Evolutionary conservation across 163 green algal genomes (phyloP).

Genomic region (Trebouxiophyceae sp.): DNA sequence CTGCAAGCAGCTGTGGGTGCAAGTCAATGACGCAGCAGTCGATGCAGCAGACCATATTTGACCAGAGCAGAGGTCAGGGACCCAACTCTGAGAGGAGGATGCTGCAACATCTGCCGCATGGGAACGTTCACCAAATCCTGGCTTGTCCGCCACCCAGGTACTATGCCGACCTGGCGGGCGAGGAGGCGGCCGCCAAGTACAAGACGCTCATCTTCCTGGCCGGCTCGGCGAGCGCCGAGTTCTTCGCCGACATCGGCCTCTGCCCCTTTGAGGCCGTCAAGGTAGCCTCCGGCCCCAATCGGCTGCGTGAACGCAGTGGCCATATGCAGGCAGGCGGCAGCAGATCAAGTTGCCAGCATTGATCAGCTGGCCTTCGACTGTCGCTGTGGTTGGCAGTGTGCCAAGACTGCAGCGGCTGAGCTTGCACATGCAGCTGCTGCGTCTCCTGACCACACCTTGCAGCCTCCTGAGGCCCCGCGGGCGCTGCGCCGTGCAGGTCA

Average conservation of each 20-base stretch:
- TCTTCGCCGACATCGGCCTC: conserved; percentile 97
- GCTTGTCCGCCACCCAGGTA: conserved; percentile 36
- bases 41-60: background rate
- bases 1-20: background rate
- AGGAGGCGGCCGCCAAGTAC: conserved; percentile 77
- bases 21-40: background rate
- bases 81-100: background rate
- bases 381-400: background rate
- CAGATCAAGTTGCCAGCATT: no score
- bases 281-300: conserved; percentile 42
- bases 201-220: conserved; percentile 88
- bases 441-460: no score
- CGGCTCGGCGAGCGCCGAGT: conserved; percentile 87
- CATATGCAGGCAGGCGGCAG: no score
- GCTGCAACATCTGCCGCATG: background rate
- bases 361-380: no score
- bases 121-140: background rate
- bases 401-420: background rate
- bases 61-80: background rate
- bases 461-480: no score
- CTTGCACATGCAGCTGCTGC: background rate
- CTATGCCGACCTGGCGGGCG: conserved; percentile 78
- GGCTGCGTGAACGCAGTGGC: no score
- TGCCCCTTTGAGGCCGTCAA: conserved; percentile 98
- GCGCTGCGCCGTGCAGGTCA: conserved; percentile 78